Evolutionary conservation across 2,329 filamentous ascomycete genomes (phyloP).

Genomic region (Ophiosphaerella narmari): DNA sequence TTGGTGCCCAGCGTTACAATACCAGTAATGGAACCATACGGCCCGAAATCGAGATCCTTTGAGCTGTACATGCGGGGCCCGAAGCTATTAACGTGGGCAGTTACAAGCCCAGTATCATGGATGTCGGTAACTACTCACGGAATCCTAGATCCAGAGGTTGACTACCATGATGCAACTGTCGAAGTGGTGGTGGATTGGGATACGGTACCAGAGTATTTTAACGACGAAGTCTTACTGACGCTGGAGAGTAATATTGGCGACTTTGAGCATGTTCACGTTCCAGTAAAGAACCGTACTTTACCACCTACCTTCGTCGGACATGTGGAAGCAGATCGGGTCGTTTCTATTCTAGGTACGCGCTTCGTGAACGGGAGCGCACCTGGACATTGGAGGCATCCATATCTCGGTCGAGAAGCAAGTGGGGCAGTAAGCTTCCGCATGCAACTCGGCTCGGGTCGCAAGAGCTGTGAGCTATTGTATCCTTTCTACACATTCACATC

Average conservation of each 20-base stretch:
- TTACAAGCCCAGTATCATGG: not conserved
- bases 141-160: not conserved
- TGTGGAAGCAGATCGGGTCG: not conserved
- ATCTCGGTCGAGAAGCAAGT: slow-evolving; percentile 2
- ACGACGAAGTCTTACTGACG: not conserved
- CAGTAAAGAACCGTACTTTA: not conserved
- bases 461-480: not conserved
- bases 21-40: slow-evolving; percentile 3
- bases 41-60: slow-evolving; percentile 1
- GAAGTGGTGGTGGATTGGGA: not conserved
- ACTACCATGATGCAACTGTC: not conserved
- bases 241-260: not conserved
- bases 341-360: slow-evolving; percentile 1
- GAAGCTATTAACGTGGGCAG: not conserved
- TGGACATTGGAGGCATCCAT: not conserved
- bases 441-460: not conserved
- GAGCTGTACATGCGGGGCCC: slow-evolving; percentile 2
- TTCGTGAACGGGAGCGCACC: not conserved
- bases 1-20: slow-evolving; percentile 34
- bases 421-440: slow-evolving; percentile 1
- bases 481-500: slow-evolving; percentile 5
- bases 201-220: not conserved
- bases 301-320: slow-evolving; percentile 4
- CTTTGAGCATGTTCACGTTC: slow-evolving; percentile 6
- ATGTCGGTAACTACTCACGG: not conserved